Evolutionary conservation across 805 yeast species (phyloP).

Genomic region (Debaryomyces maramus): DNA sequence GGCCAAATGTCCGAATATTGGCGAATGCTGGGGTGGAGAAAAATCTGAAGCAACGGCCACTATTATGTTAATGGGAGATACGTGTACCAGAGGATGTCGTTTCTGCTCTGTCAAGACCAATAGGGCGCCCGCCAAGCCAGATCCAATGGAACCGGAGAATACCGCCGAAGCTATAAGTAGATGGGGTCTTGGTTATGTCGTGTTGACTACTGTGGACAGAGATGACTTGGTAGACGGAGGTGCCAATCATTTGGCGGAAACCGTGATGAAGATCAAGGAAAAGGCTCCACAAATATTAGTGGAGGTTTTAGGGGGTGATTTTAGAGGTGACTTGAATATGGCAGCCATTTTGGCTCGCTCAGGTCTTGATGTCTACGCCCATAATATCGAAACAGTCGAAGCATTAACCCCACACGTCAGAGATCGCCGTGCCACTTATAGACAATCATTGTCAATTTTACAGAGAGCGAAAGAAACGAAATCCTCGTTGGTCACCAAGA

Average conservation of each 20-base stretch:
- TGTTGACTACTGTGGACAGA: slow-evolving; percentile 94
- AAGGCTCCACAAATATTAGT: slow-evolving; percentile 91
- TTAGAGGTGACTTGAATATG: slow-evolving; percentile 83
- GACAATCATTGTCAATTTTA: slow-evolving; percentile 80
- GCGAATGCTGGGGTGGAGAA: slow-evolving; percentile 99
- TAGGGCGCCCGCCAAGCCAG: slow-evolving; percentile 83
- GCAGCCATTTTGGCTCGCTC: slow-evolving; percentile 77
- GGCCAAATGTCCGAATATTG: slow-evolving; percentile 98
- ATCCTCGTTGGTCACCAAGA: slow-evolving; percentile 80
- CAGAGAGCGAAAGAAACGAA: slow-evolving; percentile 76
- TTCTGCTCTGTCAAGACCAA: slow-evolving; percentile 96
- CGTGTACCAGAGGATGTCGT: slow-evolving; percentile 99
- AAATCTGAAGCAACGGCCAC: slow-evolving; percentile 95
- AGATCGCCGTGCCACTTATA: slow-evolving; percentile 94
- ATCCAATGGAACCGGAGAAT: slow-evolving; percentile 95
- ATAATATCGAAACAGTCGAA: slow-evolving; percentile 95
- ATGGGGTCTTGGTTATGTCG: slow-evolving; percentile 99
- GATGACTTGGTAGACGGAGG: slow-evolving; percentile 96
- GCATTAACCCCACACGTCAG: slow-evolving; percentile 91
- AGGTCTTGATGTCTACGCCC: slow-evolving; percentile 96
- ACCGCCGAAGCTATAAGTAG: slow-evolving; percentile 96
- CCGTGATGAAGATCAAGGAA: slow-evolving; percentile 78
- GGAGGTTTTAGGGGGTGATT: slow-evolving; percentile 93
- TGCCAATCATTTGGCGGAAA: slow-evolving; percentile 82
- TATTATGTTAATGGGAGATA: slow-evolving; percentile 96